A percentile compares a stretch with the other conserved stretches of the same genome.
Conservation (phyloP, 2,329 filamentous ascomycete genomes). For the Colletotrichum lupini region DNA sequence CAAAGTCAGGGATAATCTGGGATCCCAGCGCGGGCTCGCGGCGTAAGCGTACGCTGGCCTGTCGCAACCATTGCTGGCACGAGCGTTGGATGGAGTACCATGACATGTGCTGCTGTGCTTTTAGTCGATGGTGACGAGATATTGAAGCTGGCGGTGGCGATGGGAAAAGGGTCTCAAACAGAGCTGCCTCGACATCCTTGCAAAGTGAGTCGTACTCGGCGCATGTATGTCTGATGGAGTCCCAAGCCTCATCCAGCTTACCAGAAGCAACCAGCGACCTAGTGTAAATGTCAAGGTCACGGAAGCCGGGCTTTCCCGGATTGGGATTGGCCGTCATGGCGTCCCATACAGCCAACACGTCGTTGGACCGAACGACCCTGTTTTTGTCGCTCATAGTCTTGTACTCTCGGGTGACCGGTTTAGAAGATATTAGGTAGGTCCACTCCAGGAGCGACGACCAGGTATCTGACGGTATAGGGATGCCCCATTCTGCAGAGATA, state of each 20-base stretch:
- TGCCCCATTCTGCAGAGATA: constrained; percentile 67
- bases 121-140: constrained; percentile 17
- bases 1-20: constrained; percentile 21
- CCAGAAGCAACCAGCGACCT: constrained; percentile 48
- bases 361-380: constrained; percentile 49
- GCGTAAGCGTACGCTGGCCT: constrained; percentile 1
- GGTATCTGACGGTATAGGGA: constrained; percentile 65
- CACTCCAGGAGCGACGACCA: constrained; percentile 78
- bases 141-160: constrained; percentile 21
- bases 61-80: constrained; percentile 29
- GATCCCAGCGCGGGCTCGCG: neutral
- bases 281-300: constrained; percentile 62
- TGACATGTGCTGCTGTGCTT: constrained; percentile 27
- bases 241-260: constrained; percentile 17
- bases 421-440: constrained; percentile 67
- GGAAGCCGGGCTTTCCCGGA: constrained; percentile 65
- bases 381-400: constrained; percentile 42
- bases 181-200: constrained; percentile 20
- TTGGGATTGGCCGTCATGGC: constrained; percentile 70
- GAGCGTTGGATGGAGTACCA: constrained; percentile 30
- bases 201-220: constrained; percentile 10
- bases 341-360: constrained; percentile 66
- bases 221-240: constrained; percentile 12
- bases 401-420: constrained; percentile 51
- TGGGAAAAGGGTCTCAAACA: constrained; percentile 28